These are phyloP conservation scores for Fusarium chuoi DNA, from an alignment of 2,329 filamentous ascomycete species.

Conservation along the genomic window DNA sequence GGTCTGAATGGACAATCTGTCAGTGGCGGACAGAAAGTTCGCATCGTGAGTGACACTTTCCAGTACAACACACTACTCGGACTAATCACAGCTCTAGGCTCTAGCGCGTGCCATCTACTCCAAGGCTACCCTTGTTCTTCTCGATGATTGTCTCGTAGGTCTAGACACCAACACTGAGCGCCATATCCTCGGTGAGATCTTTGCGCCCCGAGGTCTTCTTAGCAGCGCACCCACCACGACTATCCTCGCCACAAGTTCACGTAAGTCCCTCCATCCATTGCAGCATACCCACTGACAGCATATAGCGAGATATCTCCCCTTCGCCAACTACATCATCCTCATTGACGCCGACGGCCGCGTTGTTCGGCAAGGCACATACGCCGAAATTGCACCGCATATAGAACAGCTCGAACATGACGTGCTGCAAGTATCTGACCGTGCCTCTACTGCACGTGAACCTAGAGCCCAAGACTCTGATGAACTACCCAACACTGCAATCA, in stretches of 20 bases:
- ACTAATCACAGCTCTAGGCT: neutral
- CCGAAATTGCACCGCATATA: neutral
- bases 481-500: neutral
- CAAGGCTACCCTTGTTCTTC: neutral
- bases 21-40: conserved; percentile 1
- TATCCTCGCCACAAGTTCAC: neutral
- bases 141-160: neutral
- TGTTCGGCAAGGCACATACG: neutral
- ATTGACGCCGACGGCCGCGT: neutral
- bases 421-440: neutral
- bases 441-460: neutral
- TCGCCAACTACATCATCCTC: neutral
- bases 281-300: rapidly evolving
- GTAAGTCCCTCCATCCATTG: neutral
- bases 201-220: neutral
- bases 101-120: neutral
- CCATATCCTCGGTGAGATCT: neutral
- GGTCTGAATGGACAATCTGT: neutral
- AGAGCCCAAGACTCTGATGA: neutral
- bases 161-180: neutral
- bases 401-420: neutral
- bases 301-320: neutral
- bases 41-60: neutral
- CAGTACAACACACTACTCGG: rapidly evolving
- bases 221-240: neutral